phyloP scores from a whole-genome alignment of 441 rosid genomes.

The Brassica hybrid region DNA sequence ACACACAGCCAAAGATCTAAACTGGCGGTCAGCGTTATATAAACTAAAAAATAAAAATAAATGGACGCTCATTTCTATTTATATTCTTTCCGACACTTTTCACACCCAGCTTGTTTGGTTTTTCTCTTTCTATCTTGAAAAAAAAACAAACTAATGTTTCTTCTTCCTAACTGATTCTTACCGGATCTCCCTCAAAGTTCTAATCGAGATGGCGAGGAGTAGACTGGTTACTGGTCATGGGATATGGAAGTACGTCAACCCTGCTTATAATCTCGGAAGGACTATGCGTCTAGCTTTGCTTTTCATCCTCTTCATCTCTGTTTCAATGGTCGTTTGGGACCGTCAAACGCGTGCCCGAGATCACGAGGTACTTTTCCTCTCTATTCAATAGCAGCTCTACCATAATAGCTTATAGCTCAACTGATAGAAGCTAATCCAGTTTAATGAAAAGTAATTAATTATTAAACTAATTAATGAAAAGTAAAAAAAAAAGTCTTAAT shows the following conservation, averaged over 20 bases:
- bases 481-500: too few relatives aligned
- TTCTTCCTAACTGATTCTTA: constrained; percentile 1
- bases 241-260: constrained; percentile 73
- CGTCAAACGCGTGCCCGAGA: constrained; percentile 86
- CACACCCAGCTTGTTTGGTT: too few relatives aligned
- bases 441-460: neutral
- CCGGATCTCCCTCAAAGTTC: neutral
- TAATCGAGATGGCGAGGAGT: constrained; percentile 54
- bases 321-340: constrained; percentile 76
- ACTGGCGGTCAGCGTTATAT: neutral
- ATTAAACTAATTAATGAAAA: too few relatives aligned
- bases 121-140: too few relatives aligned
- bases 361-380: constrained; percentile 55
- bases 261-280: constrained; percentile 73
- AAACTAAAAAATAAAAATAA: neutral
- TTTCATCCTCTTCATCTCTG: constrained; percentile 68
- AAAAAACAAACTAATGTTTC: neutral
- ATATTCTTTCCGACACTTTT: neutral
- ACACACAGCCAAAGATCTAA: neutral
- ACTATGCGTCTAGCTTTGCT: constrained; percentile 86
- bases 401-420: too few relatives aligned
- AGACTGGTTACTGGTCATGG: constrained; percentile 48
- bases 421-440: too few relatives aligned
- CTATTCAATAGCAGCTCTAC: neutral
- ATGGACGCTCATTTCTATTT: neutral